A percentile compares a stretch with the other conserved stretches of the same genome.
These are phyloP conservation scores for Candida ovalis DNA, from an alignment of 805 yeast species.

Conservation along the genomic window DNA sequence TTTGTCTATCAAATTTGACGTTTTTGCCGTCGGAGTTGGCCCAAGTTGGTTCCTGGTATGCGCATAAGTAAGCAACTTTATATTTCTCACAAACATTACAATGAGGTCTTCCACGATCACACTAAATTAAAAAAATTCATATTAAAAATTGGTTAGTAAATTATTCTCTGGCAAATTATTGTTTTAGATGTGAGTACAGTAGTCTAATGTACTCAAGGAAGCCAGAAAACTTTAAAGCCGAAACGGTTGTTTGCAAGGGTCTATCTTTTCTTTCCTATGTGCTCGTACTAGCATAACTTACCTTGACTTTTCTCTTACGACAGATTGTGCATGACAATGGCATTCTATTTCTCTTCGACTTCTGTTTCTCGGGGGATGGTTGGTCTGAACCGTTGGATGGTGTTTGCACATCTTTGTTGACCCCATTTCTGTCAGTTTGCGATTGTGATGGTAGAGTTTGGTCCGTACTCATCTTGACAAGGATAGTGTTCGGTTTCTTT, in stretches of 20 bases:
- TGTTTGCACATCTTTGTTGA: not conserved
- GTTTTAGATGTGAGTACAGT: too few species aligned
- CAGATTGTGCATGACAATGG: constrained; percentile 46
- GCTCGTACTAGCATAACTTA: too few species aligned
- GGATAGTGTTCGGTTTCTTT: not conserved
- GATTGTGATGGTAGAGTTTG: not conserved
- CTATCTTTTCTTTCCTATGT: too few species aligned
- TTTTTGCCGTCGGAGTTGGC: constrained; percentile 18
- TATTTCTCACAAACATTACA: constrained; percentile 31
- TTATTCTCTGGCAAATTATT: too few species aligned
- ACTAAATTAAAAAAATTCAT: constrained; percentile 14
- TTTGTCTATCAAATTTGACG: not conserved
- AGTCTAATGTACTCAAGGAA: too few species aligned
- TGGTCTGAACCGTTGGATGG: not conserved
- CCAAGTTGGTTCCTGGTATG: constrained; percentile 31
- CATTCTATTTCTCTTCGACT: constrained; percentile 37
- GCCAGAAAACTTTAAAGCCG: too few species aligned
- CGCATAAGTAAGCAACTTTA: constrained; percentile 27
- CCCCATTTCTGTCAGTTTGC: not conserved
- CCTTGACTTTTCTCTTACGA: constrained; percentile 43
- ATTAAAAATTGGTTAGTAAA: not conserved
- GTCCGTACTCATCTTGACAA: not conserved
- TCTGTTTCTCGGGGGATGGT: constrained; percentile 11
- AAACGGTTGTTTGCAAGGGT: too few species aligned
- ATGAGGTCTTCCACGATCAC: constrained; percentile 33